Percentiles rank a stretch among this genome's conserved stretches.
phyloP scores from a whole-genome alignment of 2,329 filamentous ascomycete species.

The Verticillium nonalfalfae region DNA sequence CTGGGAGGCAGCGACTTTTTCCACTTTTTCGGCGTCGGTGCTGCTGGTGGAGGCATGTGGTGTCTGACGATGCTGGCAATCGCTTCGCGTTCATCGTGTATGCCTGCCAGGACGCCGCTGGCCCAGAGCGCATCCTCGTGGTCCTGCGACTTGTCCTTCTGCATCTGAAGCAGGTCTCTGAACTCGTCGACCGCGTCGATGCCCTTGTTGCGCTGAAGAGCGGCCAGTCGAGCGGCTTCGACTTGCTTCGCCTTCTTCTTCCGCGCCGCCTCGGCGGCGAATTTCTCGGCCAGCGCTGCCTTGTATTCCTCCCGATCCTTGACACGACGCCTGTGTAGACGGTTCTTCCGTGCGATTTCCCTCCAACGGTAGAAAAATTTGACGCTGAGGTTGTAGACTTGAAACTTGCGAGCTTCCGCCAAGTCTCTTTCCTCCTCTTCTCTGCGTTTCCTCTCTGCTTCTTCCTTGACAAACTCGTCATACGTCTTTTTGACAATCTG shows the following conservation, averaged over 20 bases:
- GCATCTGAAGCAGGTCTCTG: constrained; percentile 23
- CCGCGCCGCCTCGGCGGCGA: constrained; percentile 21
- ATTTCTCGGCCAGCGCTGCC: constrained; percentile 29
- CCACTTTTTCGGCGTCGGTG: neutral
- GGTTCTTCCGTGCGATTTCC: constrained; percentile 37
- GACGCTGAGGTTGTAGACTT: constrained; percentile 40
- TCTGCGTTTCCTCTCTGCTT: constrained; percentile 31
- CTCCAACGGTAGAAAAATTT: constrained; percentile 54
- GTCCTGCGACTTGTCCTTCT: constrained; percentile 18
- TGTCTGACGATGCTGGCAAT: constrained; percentile 27
- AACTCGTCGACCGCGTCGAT: constrained; percentile 27
- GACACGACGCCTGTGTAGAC: constrained; percentile 42
- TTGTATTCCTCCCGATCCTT: constrained; percentile 44
- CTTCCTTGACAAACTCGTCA: constrained; percentile 29
- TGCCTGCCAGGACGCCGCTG: constrained; percentile 33
- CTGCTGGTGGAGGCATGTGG: constrained; percentile 2
- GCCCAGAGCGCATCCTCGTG: constrained; percentile 31
- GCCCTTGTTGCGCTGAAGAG: constrained; percentile 3
- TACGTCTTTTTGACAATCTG: constrained; percentile 36
- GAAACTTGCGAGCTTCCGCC: constrained; percentile 41
- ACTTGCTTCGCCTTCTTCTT: constrained; percentile 23
- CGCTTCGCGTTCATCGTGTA: constrained; percentile 28
- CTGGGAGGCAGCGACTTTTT: neutral
- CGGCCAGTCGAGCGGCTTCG: constrained; percentile 5
- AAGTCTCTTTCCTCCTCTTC: constrained; percentile 42